Evolutionary conservation across 2,329 filamentous ascomycete species (phyloP).

Genomic region (Coleophoma cylindrospora): DNA sequence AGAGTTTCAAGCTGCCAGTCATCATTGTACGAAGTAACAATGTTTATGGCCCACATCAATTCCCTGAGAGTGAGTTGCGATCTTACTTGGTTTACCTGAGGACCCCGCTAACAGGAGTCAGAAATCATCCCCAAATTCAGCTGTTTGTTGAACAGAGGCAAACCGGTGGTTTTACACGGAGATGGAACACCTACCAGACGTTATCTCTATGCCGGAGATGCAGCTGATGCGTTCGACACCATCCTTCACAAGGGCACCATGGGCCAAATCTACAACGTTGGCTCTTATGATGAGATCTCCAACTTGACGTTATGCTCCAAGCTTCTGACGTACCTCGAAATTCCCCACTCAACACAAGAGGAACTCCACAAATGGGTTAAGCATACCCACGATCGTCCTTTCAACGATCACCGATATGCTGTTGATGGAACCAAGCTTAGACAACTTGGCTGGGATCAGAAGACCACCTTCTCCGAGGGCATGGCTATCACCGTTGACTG

Average conservation of each 20-base stretch:
- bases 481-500: conserved; percentile 62
- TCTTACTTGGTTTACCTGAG: no score
- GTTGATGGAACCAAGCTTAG: conserved; percentile 66
- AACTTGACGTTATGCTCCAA: conserved; percentile 65
- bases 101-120: conserved; percentile 27
- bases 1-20: conserved; percentile 74
- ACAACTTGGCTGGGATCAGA: conserved; percentile 64
- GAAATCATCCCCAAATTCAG: conserved; percentile 83
- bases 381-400: conserved; percentile 73
- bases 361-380: conserved; percentile 62
- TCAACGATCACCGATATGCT: conserved; percentile 70
- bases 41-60: conserved; percentile 81
- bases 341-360: conserved; percentile 43
- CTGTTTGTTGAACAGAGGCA: conserved; percentile 61
- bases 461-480: conserved; percentile 59
- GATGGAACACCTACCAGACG: conserved; percentile 69
- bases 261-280: conserved; percentile 78
- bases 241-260: conserved; percentile 73
- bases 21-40: conserved; percentile 83
- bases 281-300: conserved; percentile 71
- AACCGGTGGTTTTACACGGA: conserved; percentile 69
- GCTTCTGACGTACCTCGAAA: conserved; percentile 58
- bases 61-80: conserved; percentile 65
- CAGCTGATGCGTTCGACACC: conserved; percentile 77
- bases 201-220: conserved; percentile 76